Evolutionary conservation across 83 land plant species (phyloP), one percentile per base, ranked within the genome.

Genomic region (Diphasiastrum complanatum): DNA sequence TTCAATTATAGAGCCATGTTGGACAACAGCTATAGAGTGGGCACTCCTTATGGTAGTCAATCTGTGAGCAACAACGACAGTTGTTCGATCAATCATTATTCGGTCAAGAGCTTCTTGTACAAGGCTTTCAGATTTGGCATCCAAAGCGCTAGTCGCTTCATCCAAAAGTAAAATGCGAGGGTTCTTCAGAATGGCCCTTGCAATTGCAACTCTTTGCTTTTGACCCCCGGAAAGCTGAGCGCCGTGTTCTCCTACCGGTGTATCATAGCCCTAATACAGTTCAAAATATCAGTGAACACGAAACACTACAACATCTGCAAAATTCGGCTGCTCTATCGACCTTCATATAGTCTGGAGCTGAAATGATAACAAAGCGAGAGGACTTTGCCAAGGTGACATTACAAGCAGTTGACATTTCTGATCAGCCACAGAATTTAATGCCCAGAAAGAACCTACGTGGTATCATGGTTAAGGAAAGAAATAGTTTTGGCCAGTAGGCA

Each of bases 61-160:
- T 1, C 79, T 60, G 60, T 76, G 79, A 18, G 79, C 79, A 24
- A 76, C 60, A 27, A 71, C 61, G 32, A 76, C 45, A 1, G 79
- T 76, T 5, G 79, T 70, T 12, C 79, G 46, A 11, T 61, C 66
- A 19, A 51, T 37, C 79, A 71, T 70, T 31, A 71, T 30, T 41
- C 68, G 65, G 28, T 50, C 63, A 0, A 76, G 70, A 18, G 79
- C 79, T 3, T 76, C 76, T 60, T 76, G 79, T 11, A 76, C 79
- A 19, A 76, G 11, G 27, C 59, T 53, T 61, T 76, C 79, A 20
- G 79, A 76, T 48, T 76, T 70, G 28, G 72, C 65, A 56, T 76
- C 79, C 68, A 75, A 72, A 1, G 78, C 78, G 60, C 78, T 75
- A 40, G 78, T 75, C 40, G 78, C 78, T 69, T 75, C 78, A 70